phyloP scores from a whole-genome alignment of 169 alveolate genomes.

The Eimeria tenella region DNA sequence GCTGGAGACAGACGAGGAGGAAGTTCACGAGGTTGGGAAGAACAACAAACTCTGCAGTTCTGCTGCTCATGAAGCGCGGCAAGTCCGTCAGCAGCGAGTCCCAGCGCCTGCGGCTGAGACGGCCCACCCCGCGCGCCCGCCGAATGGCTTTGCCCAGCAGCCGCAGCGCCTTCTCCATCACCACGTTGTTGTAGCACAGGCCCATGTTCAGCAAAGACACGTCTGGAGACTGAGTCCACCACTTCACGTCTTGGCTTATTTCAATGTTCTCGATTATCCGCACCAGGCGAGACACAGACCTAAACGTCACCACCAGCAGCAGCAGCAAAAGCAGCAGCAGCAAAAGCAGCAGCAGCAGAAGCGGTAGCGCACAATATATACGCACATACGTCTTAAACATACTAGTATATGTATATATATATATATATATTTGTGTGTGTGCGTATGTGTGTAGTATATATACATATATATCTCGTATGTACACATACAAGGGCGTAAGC shows the following conservation, averaged over 20 bases:
- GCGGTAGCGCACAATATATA: too few species aligned
- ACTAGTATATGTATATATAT: background rate
- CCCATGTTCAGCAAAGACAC: constrained; percentile 80
- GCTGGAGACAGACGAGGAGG: constrained; percentile 43
- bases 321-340: too few species aligned
- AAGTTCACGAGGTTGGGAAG: constrained; percentile 69
- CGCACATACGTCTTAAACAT: background rate
- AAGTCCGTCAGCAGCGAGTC: background rate
- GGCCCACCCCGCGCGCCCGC: constrained; percentile 13
- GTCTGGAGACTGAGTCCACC: constrained; percentile 85
- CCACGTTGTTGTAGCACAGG: constrained; percentile 47
- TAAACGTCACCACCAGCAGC: constrained; percentile 3
- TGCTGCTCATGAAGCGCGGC: background rate
- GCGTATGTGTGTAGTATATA: background rate
- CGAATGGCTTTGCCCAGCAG: background rate
- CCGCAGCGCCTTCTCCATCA: background rate
- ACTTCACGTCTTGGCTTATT: constrained; percentile 69
- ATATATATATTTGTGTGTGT: constrained; percentile 28
- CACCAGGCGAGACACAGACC: constrained; percentile 77
- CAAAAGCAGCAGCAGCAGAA: too few species aligned
- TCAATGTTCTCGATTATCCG: constrained; percentile 80
- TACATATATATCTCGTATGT: too few species aligned
- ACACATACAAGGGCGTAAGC: too few species aligned
- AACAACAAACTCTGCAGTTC: constrained; percentile 20
- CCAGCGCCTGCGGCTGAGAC: background rate